Percentiles rank a stretch among this genome's conserved stretches.
phyloP scores from a whole-genome alignment of 2,329 filamentous ascomycete genomes.

The Calonectria pseudoturangicola region DNA sequence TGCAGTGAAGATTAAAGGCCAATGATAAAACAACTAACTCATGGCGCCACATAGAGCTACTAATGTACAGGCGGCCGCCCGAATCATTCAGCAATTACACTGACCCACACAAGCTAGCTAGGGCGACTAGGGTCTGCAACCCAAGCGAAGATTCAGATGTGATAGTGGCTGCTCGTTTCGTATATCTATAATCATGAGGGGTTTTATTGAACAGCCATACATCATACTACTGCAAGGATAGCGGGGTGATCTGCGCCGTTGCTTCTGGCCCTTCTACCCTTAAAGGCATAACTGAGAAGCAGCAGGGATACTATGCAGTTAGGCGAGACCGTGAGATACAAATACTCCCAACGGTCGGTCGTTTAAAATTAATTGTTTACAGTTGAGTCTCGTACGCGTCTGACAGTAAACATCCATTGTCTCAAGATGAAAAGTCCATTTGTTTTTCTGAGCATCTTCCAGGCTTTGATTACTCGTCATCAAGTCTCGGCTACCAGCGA shows the following conservation, averaged over 20 bases:
- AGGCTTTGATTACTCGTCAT: not conserved
- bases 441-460: not conserved
- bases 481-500: not conserved
- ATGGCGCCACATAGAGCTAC: too few species aligned
- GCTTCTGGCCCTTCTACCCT: too few species aligned
- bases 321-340: not conserved
- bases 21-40: not conserved
- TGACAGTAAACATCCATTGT: too few species aligned
- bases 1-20: not conserved
- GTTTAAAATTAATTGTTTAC: not conserved
- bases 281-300: not conserved
- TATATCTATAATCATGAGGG: not conserved
- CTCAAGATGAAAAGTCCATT: not conserved
- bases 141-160: not conserved
- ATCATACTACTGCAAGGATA: not conserved
- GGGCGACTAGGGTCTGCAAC: not conserved
- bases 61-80: not conserved
- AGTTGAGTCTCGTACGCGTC: not conserved
- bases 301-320: not conserved
- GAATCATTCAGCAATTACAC: not conserved
- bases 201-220: not conserved
- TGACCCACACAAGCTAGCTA: not conserved
- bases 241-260: not conserved
- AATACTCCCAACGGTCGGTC: not conserved
- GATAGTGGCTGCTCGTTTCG: constrained; percentile 9